Conservation (phyloP, 208 protist species). For the Trypanosoma platydactyli region DNA sequence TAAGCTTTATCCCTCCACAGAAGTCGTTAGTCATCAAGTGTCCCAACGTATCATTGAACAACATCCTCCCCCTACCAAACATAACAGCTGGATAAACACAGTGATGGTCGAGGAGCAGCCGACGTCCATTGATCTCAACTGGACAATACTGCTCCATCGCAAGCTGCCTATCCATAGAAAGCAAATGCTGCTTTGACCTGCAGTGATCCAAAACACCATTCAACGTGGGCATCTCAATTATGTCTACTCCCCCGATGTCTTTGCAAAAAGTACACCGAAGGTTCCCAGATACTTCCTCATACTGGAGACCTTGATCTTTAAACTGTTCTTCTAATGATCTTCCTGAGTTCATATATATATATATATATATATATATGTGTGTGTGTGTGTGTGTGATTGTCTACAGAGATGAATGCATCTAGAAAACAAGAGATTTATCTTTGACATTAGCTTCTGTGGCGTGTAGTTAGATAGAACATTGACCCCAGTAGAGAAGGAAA, state of each 20-base stretch:
- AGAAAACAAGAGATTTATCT: no score
- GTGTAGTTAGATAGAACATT: no score
- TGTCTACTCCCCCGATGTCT: constrained; percentile 9
- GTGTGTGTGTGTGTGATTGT: no score
- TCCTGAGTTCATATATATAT: constrained; percentile 4
- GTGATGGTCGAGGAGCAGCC: constrained; percentile 79
- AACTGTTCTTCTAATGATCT: constrained; percentile 34
- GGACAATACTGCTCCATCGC: constrained; percentile 57
- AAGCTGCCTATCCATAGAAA: constrained; percentile 32
- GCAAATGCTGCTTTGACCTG: constrained; percentile 48
- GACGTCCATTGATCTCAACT: constrained; percentile 61
- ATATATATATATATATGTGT: no score
- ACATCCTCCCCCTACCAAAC: constrained; percentile 63
- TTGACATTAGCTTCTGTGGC: no score
- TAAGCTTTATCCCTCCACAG: constrained; percentile 77
- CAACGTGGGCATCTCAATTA: constrained; percentile 26
- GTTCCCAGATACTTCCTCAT: constrained; percentile 21
- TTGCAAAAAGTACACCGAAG: constrained; percentile 47
- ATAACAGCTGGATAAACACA: constrained; percentile 67
- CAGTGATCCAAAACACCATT: constrained; percentile 58
- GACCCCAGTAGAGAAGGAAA: no score
- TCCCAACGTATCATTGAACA: constrained; percentile 73
- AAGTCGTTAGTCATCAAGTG: constrained; percentile 68
- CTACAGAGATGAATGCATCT: no score
- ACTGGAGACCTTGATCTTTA: constrained; percentile 35